These are phyloP conservation scores for Casuarina equisetifolia DNA, from an alignment of 306 rosid species.

Conservation along the genomic window DNA sequence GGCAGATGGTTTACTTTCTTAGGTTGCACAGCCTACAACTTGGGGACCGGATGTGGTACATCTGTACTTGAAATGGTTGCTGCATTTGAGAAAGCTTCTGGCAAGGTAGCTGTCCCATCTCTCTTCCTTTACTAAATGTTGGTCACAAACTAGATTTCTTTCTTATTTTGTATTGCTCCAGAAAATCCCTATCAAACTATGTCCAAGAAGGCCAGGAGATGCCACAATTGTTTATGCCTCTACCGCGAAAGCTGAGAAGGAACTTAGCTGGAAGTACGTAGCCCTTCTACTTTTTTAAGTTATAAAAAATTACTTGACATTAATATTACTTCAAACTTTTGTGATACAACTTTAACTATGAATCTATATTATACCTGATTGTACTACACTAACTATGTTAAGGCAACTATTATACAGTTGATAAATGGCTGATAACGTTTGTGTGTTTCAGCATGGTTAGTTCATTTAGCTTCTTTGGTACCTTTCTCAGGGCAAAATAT, in stretches of 20 bases:
- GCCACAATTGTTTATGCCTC: constrained; percentile 92
- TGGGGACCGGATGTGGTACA: constrained; percentile 90
- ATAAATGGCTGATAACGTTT: background rate
- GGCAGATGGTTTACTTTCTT: constrained; percentile 23
- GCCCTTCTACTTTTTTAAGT: constrained; percentile 1
- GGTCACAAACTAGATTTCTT: background rate
- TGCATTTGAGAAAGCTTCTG: constrained; percentile 77
- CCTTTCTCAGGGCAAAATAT: constrained; percentile 48
- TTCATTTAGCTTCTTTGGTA: background rate
- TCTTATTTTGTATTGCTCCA: constrained; percentile 27
- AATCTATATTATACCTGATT: background rate
- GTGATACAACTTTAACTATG: background rate
- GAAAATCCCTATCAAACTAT: constrained; percentile 77
- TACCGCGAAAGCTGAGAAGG: constrained; percentile 75
- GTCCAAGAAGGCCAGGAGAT: constrained; percentile 87
- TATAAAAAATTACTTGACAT: background rate
- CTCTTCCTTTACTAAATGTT: background rate
- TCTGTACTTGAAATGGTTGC: constrained; percentile 94
- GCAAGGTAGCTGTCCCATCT: constrained; percentile 55
- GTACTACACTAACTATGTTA: background rate
- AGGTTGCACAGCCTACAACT: constrained; percentile 89
- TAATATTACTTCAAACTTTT: background rate
- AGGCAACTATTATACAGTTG: background rate
- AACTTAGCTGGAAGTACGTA: constrained; percentile 90
- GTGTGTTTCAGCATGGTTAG: background rate